These are phyloP conservation scores for Saitozyma podzolica DNA, from an alignment of 768 basidiomycete genomes.

Conservation along the genomic window DNA sequence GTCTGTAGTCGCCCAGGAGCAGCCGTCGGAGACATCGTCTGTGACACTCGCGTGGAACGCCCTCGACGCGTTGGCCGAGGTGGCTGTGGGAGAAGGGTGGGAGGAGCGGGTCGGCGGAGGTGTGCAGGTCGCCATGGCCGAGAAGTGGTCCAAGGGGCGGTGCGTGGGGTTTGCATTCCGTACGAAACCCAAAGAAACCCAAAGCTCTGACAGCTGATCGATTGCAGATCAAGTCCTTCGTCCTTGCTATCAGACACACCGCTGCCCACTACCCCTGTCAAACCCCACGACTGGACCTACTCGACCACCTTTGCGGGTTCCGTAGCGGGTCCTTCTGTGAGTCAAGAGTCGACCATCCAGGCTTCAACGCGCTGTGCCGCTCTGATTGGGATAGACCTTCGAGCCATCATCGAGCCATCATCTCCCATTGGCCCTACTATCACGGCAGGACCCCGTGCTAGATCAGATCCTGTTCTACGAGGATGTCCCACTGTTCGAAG, in stretches of 20 bases:
- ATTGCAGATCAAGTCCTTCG: slow-evolving; percentile 8
- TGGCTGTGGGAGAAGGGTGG: slow-evolving; percentile 67
- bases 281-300: slow-evolving; percentile 98
- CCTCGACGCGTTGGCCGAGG: slow-evolving; percentile 66
- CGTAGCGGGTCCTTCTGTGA: slow-evolving; percentile 32
- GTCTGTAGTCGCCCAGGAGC: too few species aligned
- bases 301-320: slow-evolving; percentile 78
- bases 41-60: slow-evolving; percentile 61
- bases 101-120: slow-evolving; percentile 80
- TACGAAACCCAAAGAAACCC: background rate
- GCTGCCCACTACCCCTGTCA: slow-evolving; percentile 58
- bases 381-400: slow-evolving; percentile 51
- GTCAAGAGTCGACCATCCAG: slow-evolving; percentile 2
- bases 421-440: slow-evolving; percentile 82
- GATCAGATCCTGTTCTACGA: slow-evolving; percentile 86
- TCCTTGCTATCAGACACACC: slow-evolving; percentile 38
- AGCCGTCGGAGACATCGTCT: background rate
- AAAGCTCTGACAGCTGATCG: background rate
- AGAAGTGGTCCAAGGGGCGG: slow-evolving; percentile 90
- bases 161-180: slow-evolving; percentile 43
- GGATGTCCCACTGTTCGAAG: slow-evolving; percentile 90
- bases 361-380: background rate
- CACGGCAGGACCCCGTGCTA: slow-evolving; percentile 72
- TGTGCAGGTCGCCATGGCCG: slow-evolving; percentile 91
- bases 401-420: slow-evolving; percentile 37